These are phyloP conservation scores for Vicia faba DNA, from an alignment of 306 rosid genomes.

Conservation along the genomic window DNA sequence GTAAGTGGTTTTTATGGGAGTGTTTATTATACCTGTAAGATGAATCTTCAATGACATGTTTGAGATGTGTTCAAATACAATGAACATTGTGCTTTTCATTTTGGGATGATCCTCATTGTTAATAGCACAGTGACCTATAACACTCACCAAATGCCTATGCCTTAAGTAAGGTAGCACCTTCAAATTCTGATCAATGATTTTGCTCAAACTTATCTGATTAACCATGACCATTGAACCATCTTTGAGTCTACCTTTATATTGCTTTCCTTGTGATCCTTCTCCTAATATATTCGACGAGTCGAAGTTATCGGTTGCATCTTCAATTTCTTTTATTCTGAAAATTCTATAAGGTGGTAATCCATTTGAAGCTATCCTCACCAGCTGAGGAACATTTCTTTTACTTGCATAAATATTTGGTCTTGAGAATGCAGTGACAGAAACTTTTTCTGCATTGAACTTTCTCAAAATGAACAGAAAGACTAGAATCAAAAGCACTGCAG, in stretches of 20 bases:
- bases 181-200: slow-evolving; percentile 50
- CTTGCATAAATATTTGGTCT: slow-evolving; percentile 53
- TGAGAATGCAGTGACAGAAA: slow-evolving; percentile 38
- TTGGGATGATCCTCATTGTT: slow-evolving; percentile 61
- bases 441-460: slow-evolving; percentile 43
- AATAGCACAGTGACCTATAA: slow-evolving; percentile 70
- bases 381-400: slow-evolving; percentile 55
- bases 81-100: slow-evolving; percentile 51
- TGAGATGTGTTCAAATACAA: slow-evolving; percentile 63
- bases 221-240: slow-evolving; percentile 70
- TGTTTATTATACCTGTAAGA: slow-evolving; percentile 57
- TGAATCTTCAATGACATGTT: slow-evolving; percentile 60
- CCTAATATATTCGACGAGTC: slow-evolving; percentile 55
- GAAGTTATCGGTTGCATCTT: slow-evolving; percentile 75
- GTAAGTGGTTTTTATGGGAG: neutral
- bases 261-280: slow-evolving; percentile 72
- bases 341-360: slow-evolving; percentile 64
- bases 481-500: slow-evolving; percentile 47
- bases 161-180: slow-evolving; percentile 64
- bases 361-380: slow-evolving; percentile 48
- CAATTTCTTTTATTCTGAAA: slow-evolving; percentile 81
- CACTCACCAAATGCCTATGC: slow-evolving; percentile 83
- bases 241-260: slow-evolving; percentile 65
- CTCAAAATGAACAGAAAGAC: slow-evolving; percentile 48
- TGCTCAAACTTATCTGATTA: slow-evolving; percentile 53